These are phyloP conservation scores for Thermothelomyces thermophilus DNA, from an alignment of 2,329 filamentous ascomycete species.

Conservation along the genomic window DNA sequence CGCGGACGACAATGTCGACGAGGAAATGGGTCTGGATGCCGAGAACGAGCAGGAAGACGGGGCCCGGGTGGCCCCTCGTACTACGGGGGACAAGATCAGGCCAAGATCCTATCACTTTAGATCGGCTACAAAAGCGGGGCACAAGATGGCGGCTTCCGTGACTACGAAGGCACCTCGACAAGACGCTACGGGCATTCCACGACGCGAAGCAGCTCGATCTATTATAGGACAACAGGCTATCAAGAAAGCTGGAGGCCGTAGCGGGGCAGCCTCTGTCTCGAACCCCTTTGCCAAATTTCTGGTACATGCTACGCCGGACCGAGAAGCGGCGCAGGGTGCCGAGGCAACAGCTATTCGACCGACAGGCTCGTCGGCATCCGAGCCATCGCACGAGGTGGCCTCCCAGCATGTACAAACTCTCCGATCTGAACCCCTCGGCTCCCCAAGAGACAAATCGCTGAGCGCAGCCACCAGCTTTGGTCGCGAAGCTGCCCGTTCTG, in stretches of 20 bases:
- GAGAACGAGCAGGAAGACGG: constrained; percentile 4
- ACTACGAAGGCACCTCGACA: constrained; percentile 5
- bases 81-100: constrained; percentile 8
- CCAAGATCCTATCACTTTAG: constrained; percentile 9
- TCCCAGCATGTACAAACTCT: constrained; percentile 1
- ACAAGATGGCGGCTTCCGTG: constrained; percentile 3
- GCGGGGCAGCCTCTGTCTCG: constrained; percentile 5
- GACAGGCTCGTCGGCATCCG: constrained; percentile 5
- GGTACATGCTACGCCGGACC: background rate
- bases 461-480: constrained; percentile 8
- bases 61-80: constrained; percentile 7
- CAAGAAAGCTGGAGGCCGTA: constrained; percentile 4
- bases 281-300: constrained; percentile 1
- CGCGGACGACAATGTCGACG: background rate
- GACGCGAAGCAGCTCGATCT: constrained; percentile 12
- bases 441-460: background rate
- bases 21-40: background rate
- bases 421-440: constrained; percentile 6
- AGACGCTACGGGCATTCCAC: constrained; percentile 7
- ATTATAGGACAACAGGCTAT: constrained; percentile 10
- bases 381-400: constrained; percentile 3
- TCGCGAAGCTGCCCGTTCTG: constrained; percentile 14
- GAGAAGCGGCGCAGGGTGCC: constrained; percentile 3
- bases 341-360: constrained; percentile 6
- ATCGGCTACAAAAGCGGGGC: constrained; percentile 5